A percentile compares a stretch with the other conserved stretches of the same genome.
phyloP scores from a whole-genome alignment of 768 basidiomycete genomes.

The Russula emetica region DNA sequence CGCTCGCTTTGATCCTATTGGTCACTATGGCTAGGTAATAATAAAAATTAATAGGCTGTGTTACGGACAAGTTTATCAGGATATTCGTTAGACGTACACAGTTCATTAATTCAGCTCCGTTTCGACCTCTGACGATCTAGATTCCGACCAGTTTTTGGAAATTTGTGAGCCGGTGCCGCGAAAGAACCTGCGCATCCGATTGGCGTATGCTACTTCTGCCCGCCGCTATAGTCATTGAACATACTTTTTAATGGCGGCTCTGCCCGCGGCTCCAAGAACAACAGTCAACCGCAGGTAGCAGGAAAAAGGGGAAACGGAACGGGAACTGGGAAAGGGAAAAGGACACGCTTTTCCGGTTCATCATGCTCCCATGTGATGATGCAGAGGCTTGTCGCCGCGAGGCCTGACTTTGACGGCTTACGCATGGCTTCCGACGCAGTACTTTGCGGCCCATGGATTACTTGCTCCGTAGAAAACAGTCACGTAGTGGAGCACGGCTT shows the following conservation, averaged over 20 bases:
- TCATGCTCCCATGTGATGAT: constrained; percentile 6
- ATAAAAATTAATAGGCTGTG: constrained; percentile 10
- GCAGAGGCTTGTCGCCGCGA: background rate
- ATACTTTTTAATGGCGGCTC: constrained; percentile 18
- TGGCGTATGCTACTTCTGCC: constrained; percentile 18
- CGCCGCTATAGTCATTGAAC: constrained; percentile 13
- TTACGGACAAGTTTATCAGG: constrained; percentile 2
- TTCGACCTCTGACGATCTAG: constrained; percentile 11
- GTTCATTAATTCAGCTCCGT: constrained; percentile 18
- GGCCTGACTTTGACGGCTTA: background rate
- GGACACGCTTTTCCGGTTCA: constrained; percentile 12
- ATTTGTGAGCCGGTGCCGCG: constrained; percentile 10
- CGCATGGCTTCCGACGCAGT: background rate
- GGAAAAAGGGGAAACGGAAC: constrained; percentile 11
- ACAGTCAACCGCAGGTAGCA: constrained; percentile 10
- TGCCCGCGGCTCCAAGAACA: constrained; percentile 21
- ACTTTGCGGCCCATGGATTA: constrained; percentile 8
- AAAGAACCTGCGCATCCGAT: constrained; percentile 15
- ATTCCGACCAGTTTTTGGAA: background rate
- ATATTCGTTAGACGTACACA: constrained; percentile 7
- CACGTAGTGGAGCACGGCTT: background rate
- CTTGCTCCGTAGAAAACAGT: background rate
- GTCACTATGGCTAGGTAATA: constrained; percentile 9
- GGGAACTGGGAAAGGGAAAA: constrained; percentile 10
- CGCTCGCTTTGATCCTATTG: constrained; percentile 3